phyloP scores from a whole-genome alignment of 1,284 basidiomycete species.

The Athelia psychrophila region DNA sequence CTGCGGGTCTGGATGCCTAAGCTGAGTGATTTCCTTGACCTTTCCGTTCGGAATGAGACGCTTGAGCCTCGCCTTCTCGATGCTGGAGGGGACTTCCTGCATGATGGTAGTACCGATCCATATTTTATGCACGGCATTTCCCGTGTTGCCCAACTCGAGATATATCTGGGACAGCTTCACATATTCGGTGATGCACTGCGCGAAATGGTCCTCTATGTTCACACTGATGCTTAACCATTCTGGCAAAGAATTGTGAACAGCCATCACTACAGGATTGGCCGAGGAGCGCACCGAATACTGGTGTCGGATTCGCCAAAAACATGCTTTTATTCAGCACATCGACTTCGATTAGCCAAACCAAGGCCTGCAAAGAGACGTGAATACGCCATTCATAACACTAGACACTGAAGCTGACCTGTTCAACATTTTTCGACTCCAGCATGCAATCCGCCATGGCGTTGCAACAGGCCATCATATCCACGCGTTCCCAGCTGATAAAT shows the following conservation, averaged over 20 bases:
- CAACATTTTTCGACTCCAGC: background rate
- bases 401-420: background rate
- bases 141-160: slow-evolving; percentile 1
- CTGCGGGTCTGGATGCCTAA: slow-evolving; percentile 20
- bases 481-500: background rate
- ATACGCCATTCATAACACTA: background rate
- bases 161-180: background rate
- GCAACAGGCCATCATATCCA: background rate
- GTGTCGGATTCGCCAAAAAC: background rate
- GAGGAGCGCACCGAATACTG: background rate
- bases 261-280: background rate
- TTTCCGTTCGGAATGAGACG: background rate
- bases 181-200: background rate
- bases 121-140: background rate
- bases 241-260: background rate
- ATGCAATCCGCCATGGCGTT: background rate
- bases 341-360: background rate
- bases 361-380: background rate
- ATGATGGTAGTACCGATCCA: background rate
- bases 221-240: background rate
- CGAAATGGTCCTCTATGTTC: background rate
- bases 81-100: background rate
- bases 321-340: background rate
- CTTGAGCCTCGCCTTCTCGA: background rate
- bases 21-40: background rate